phyloP scores from a whole-genome alignment of 108 stramenopile genomes.

The Discostella pseudostelligera region DNA sequence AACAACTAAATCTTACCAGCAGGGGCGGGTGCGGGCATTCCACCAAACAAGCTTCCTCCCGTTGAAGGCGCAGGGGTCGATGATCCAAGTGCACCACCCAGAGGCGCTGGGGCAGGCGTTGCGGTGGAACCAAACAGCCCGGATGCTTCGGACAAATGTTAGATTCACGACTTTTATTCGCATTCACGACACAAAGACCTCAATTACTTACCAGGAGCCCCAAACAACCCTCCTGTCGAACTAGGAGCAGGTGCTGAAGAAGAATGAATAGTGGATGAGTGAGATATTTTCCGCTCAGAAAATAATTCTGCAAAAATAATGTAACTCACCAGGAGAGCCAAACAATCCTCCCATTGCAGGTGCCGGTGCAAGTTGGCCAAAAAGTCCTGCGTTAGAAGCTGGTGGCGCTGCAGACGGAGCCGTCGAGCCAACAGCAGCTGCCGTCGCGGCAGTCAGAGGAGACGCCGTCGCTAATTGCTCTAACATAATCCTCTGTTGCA shows the following conservation, averaged over 20 bases:
- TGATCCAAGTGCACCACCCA: constrained; percentile 47
- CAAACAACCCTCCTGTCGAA: constrained; percentile 50
- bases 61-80: constrained; percentile 55
- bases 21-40: constrained; percentile 11
- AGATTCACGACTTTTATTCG: neutral
- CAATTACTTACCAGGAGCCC: constrained; percentile 16
- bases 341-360: constrained; percentile 49
- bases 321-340: constrained; percentile 46
- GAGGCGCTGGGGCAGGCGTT: constrained; percentile 10
- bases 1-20: neutral
- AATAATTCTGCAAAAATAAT: too few species aligned
- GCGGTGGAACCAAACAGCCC: constrained; percentile 42
- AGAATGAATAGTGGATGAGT: too few species aligned
- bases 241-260: constrained; percentile 34
- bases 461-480: constrained; percentile 45
- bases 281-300: neutral
- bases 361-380: constrained; percentile 42
- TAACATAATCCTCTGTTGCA: constrained; percentile 55
- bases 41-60: constrained; percentile 29
- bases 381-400: constrained; percentile 20
- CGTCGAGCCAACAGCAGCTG: constrained; percentile 3
- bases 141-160: constrained; percentile 14
- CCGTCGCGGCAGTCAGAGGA: constrained; percentile 10
- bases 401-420: constrained; percentile 27
- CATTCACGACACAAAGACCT: neutral